phyloP scores from a whole-genome alignment of 129 eudicot species.

The carrot (Daucus carota) region DNA sequence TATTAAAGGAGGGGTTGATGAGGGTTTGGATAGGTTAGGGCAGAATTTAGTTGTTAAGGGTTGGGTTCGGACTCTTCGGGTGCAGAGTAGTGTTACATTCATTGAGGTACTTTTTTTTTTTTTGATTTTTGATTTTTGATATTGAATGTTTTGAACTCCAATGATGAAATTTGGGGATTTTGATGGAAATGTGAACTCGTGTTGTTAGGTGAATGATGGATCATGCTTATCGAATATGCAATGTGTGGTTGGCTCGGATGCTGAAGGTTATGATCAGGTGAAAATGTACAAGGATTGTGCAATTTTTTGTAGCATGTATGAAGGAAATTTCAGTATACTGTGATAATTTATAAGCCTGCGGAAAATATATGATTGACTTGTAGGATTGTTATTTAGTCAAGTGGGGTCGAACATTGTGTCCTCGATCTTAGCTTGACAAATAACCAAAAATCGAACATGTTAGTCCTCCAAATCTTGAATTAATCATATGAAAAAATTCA shows the following conservation, averaged over 20 bases:
- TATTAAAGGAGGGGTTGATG: slow-evolving; percentile 69
- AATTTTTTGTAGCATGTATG: neutral
- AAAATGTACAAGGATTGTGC: neutral
- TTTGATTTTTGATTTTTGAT: no score
- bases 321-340: neutral
- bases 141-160: no score
- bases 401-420: neutral
- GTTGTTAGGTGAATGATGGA: slow-evolving; percentile 78
- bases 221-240: slow-evolving; percentile 95
- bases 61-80: slow-evolving; percentile 82
- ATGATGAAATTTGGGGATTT: no score
- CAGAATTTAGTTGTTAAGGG: slow-evolving; percentile 63
- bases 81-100: slow-evolving; percentile 87
- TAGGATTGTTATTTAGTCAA: neutral
- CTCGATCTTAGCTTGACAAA: neutral
- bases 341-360: neutral
- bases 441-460: neutral
- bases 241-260: slow-evolving; percentile 73
- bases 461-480: neutral
- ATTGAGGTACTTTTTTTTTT: slow-evolving; percentile 53
- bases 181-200: neutral
- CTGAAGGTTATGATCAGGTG: slow-evolving; percentile 98
- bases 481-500: neutral
- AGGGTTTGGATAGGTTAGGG: slow-evolving; percentile 66
- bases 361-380: neutral